phyloP scores from a whole-genome alignment of 306 rosid species.

The Glycine latifolia region DNA sequence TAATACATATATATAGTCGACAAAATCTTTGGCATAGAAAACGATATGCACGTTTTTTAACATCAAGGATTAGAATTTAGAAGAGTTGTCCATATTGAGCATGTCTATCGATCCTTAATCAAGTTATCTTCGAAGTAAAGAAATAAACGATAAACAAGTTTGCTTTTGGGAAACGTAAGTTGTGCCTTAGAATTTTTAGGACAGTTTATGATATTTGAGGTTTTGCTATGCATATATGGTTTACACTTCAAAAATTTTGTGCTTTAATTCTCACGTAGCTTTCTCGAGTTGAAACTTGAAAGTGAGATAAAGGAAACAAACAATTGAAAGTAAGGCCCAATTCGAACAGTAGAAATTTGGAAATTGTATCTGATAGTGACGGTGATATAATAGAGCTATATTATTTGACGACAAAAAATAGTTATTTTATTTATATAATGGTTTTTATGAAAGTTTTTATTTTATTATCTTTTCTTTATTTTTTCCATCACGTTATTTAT shows the following conservation, averaged over 20 bases:
- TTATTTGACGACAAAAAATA: neutral
- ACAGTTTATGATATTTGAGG: neutral
- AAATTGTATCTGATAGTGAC: neutral
- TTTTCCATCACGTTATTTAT: neutral
- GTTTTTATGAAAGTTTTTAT: neutral
- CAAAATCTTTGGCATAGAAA: too few relatives aligned
- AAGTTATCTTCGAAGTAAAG: slow-evolving; percentile 25
- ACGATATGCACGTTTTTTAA: neutral
- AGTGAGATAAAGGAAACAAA: neutral
- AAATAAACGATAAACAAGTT: slow-evolving; percentile 28
- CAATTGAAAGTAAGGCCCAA: neutral
- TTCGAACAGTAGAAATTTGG: neutral
- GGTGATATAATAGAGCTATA: neutral
- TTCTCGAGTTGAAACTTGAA: neutral
- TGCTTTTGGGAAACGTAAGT: slow-evolving; percentile 22
- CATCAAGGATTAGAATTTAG: neutral
- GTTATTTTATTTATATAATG: neutral
- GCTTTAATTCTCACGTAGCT: neutral
- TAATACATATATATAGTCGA: too few relatives aligned
- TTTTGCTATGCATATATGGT: neutral
- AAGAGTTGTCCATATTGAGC: neutral
- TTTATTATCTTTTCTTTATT: neutral
- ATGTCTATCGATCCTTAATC: neutral
- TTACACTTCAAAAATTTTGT: neutral
- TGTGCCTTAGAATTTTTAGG: slow-evolving; percentile 19